phyloP scores from a whole-genome alignment of 139 green algal genomes.

The Yamagishiella unicocca region DNA sequence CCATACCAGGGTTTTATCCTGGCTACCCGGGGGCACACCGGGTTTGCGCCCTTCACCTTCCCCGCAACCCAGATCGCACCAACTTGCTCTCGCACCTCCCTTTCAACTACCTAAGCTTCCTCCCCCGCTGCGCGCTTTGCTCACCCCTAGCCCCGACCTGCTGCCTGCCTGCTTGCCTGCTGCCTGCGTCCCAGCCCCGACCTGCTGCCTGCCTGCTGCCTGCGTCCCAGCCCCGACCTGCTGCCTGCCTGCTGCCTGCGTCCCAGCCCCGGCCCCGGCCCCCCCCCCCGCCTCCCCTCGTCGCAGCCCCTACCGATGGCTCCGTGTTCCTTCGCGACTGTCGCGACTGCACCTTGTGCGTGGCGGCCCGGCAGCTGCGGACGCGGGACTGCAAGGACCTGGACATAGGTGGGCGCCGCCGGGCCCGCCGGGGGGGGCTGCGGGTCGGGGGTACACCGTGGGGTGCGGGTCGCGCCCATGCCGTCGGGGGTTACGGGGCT shows the following conservation, averaged over 20 bases:
- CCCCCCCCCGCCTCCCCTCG: neutral
- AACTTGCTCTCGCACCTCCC: too few relatives aligned
- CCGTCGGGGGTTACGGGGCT: too few relatives aligned
- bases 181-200: too few relatives aligned
- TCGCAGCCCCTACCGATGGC: slow-evolving; percentile 43
- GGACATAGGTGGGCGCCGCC: slow-evolving; percentile 38
- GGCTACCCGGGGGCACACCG: neutral
- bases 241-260: too few relatives aligned
- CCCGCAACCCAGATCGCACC: too few relatives aligned
- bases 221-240: neutral
- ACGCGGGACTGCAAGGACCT: slow-evolving; percentile 48
- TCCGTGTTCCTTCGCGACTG: slow-evolving; percentile 52
- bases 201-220: neutral
- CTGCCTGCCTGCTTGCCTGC: too few relatives aligned
- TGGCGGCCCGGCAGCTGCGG: slow-evolving; percentile 46
- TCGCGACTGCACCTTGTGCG: slow-evolving; percentile 5
- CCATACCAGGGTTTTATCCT: too few relatives aligned
- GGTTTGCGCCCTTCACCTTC: neutral
- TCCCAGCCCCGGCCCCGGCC: neutral
- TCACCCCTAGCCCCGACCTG: too few relatives aligned
- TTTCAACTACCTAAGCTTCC: neutral
- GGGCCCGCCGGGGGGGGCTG: too few relatives aligned
- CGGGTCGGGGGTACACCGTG: too few relatives aligned
- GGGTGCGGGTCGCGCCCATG: too few relatives aligned
- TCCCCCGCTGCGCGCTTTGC: too few relatives aligned